Conservation (phyloP, 805 yeast species). For the Candida nitratophila region DNA sequence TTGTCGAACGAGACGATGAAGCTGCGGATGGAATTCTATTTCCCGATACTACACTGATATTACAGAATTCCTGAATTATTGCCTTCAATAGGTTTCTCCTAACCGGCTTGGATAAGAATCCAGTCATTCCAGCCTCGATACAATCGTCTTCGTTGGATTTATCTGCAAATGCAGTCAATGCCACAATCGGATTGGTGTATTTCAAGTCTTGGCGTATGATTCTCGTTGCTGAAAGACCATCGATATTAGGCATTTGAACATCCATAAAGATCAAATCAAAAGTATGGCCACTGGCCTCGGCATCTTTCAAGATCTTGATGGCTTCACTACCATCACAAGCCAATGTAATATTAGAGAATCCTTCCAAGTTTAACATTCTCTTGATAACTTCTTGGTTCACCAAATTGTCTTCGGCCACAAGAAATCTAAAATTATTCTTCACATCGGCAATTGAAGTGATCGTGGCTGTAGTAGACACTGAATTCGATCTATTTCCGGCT, state of each 20-base stretch:
- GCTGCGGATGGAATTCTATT: not conserved
- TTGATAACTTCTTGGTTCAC: constrained; percentile 93
- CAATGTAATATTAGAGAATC: constrained; percentile 59
- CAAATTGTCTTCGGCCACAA: constrained; percentile 90
- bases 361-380: constrained; percentile 83
- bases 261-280: constrained; percentile 90
- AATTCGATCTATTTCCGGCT: not conserved
- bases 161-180: constrained; percentile 93
- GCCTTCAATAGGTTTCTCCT: constrained; percentile 61
- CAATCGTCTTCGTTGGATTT: constrained; percentile 84
- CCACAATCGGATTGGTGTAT: constrained; percentile 74
- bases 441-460: not conserved
- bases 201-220: constrained; percentile 57
- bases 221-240: constrained; percentile 80
- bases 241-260: constrained; percentile 93
- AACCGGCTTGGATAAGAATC: constrained; percentile 84
- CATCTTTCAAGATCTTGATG: constrained; percentile 51
- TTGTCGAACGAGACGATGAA: not conserved
- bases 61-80: constrained; percentile 43
- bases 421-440: constrained; percentile 35
- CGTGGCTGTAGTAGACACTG: not conserved
- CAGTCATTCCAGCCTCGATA: constrained; percentile 85
- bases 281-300: constrained; percentile 30
- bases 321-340: constrained; percentile 94
- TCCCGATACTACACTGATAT: not conserved